Conservation (phyloP, 192 early-diverging fungal genomes). For the Coemansia sp. region DNA sequence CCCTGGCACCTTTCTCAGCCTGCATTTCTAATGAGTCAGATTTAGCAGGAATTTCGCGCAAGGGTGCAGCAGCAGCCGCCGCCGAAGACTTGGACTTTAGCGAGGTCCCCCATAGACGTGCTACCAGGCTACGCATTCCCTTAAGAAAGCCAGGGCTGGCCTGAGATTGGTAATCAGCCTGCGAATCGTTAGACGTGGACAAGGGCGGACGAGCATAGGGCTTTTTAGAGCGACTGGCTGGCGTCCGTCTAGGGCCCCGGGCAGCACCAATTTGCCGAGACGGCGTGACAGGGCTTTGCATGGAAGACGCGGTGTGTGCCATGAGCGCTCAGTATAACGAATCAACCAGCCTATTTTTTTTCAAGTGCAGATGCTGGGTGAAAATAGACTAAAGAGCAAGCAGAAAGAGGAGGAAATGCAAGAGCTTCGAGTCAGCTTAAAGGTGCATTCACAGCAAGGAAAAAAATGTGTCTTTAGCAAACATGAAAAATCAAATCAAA, state of each 20-base stretch:
- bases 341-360: too few relatives aligned
- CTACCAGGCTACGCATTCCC: conserved; percentile 50
- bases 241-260: conserved; percentile 38
- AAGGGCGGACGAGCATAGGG: conserved; percentile 24
- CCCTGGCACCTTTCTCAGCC: not conserved
- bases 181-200: not conserved
- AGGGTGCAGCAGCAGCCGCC: not conserved
- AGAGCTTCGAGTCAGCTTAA: too few relatives aligned
- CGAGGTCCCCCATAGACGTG: conserved; percentile 46
- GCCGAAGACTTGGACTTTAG: conserved; percentile 17
- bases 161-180: conserved; percentile 16
- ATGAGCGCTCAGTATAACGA: conserved; percentile 7
- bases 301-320: conserved; percentile 22
- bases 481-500: too few relatives aligned
- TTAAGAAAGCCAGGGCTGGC: conserved; percentile 31
- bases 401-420: too few relatives aligned
- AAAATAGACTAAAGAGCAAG: too few relatives aligned
- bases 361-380: too few relatives aligned
- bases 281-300: conserved; percentile 33
- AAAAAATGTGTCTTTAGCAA: too few relatives aligned
- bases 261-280: conserved; percentile 37
- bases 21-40: conserved; percentile 1
- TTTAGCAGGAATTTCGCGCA: conserved; percentile 2
- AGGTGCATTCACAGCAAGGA: too few relatives aligned
- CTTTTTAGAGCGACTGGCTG: conserved; percentile 42